Evolutionary conservation across 164 flowering plant genomes (phyloP), one percentile per base, ranked within the genome.

Genomic region (Nymphaea colorata): DNA sequence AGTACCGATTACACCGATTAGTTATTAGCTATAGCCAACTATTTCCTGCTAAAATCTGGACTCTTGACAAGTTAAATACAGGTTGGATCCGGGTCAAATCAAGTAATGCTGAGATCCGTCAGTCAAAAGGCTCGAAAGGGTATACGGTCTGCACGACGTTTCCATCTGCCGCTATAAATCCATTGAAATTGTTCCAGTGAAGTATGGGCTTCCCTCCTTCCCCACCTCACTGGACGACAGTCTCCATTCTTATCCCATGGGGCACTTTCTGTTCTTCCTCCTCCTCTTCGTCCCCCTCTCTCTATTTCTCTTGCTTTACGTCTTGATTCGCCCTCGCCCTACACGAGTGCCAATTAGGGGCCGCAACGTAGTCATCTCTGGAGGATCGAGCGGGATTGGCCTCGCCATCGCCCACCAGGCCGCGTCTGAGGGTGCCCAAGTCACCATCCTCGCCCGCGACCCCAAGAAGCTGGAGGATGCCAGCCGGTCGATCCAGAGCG

Each of bases 301-400:
- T 25, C 76, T 87, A 64, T 73, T 85, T 65, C 61, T 82, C 72
- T 0, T 81, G 59, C 84, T 88, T 66, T 47, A 69, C 81, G 8
- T 81, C 69, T 68, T 87, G 14, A 72, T 77, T 68, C 84, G 88
- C 44, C 96, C 97, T 16, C 79, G 80, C 17, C 82, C 87, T 42
- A 75, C 69, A 71, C 72, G 68, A 18, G 74, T 94, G 78, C 93
- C 95, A 16, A 83, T 91, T 76, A 88, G 81, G 71, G 76, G 74
- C 79, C 91, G 97, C 73, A 93, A 94, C 71, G 90, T 94, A 6
- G 82, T 94, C 90, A 88, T 94, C 77, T 82, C 93, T 11, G 97
- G 97, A 14, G 97, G 98, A 47, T 94, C 98, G 42, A 94, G 96
- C 73, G 97, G 98, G 55, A 94, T 94, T 71, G 97, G 98, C 59